A percentile compares a stretch with the other conserved stretches of the same genome.
These are phyloP conservation scores for Leccinum ochraceum DNA, from an alignment of 768 basidiomycete genomes.

Conservation along the genomic window DNA sequence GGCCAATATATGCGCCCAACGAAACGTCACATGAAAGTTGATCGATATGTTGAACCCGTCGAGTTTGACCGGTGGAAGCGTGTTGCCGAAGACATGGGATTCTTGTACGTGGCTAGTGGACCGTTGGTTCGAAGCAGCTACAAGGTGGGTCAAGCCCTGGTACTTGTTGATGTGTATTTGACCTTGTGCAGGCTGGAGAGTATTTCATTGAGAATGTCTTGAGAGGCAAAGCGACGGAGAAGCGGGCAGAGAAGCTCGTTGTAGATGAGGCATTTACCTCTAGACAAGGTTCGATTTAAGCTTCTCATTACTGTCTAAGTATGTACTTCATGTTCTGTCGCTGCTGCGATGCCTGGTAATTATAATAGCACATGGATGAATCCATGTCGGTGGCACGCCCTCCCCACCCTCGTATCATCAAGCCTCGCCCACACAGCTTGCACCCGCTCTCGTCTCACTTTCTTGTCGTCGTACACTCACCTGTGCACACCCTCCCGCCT, in stretches of 20 bases:
- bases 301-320: background rate
- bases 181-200: constrained; percentile 76
- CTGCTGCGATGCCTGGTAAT: constrained; percentile 8
- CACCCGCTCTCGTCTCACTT: too few species aligned
- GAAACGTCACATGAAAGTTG: constrained; percentile 98
- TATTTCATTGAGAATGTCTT: constrained; percentile 93
- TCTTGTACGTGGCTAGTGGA: constrained; percentile 96
- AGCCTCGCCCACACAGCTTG: too few species aligned
- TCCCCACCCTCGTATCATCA: background rate
- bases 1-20: constrained; percentile 99
- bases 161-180: constrained; percentile 1
- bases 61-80: constrained; percentile 93
- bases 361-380: background rate
- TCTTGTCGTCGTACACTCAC: too few species aligned
- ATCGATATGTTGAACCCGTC: constrained; percentile 90
- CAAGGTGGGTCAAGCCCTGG: constrained; percentile 61
- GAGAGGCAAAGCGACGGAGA: constrained; percentile 54
- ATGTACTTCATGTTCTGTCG: background rate
- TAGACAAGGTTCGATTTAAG: constrained; percentile 11
- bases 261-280: constrained; percentile 18
- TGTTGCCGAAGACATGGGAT: constrained; percentile 90
- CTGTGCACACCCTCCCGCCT: background rate
- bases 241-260: constrained; percentile 37
- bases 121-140: constrained; percentile 96
- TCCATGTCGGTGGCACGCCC: background rate